Evolutionary conservation across 2,329 filamentous ascomycete species (phyloP).

Genomic region (Westerdykella sp.): DNA sequence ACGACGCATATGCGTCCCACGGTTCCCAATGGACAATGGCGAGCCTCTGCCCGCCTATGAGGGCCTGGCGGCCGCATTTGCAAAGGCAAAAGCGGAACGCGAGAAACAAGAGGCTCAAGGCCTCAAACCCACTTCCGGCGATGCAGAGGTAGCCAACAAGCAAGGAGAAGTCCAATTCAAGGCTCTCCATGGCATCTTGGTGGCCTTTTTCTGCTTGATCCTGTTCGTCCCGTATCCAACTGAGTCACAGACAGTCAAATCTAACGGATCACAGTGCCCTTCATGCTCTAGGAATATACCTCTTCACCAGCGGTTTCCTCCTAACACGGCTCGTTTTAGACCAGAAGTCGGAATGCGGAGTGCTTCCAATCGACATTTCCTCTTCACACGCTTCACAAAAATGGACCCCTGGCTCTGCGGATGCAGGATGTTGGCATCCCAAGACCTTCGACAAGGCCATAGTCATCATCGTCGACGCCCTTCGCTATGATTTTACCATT

Average conservation of each 20-base stretch:
- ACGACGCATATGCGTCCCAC: background rate
- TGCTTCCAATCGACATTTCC: constrained; percentile 58
- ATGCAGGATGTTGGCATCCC: constrained; percentile 88
- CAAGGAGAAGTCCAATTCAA: constrained; percentile 47
- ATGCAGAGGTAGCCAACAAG: constrained; percentile 34
- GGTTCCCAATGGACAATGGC: constrained; percentile 32
- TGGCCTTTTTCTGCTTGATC: constrained; percentile 65
- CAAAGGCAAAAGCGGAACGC: constrained; percentile 31
- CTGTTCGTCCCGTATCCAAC: constrained; percentile 38
- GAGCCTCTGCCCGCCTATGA: constrained; percentile 34
- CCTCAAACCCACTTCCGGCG: constrained; percentile 18
- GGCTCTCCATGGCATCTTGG: constrained; percentile 46
- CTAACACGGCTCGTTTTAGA: constrained; percentile 78
- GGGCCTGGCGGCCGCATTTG: constrained; percentile 32
- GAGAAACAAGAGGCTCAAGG: constrained; percentile 28
- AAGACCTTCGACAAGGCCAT: constrained; percentile 90
- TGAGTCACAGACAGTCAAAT: background rate
- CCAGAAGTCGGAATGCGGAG: constrained; percentile 68
- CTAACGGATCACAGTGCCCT: constrained; percentile 47
- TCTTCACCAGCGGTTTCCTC: constrained; percentile 93
- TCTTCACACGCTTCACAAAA: constrained; percentile 20
- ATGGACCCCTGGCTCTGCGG: constrained; percentile 30
- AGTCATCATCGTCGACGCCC: constrained; percentile 82
- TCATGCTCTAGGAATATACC: constrained; percentile 74
- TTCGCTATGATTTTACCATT: constrained; percentile 94